phyloP scores from a whole-genome alignment of 495 filamentous ascomycete species.

The Penicillium pulvis region DNA sequence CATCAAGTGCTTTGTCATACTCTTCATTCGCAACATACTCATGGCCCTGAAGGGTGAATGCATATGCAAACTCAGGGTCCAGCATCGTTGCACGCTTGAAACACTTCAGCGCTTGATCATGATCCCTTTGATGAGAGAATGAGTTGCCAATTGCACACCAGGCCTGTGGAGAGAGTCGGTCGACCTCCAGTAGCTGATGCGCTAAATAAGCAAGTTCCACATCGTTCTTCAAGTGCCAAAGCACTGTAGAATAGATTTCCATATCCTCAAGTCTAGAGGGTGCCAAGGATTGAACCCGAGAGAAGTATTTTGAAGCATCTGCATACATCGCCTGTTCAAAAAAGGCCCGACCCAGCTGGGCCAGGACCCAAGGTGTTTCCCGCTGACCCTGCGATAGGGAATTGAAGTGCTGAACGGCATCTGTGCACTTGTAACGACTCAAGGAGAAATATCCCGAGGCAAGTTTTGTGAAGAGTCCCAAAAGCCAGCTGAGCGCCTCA shows the following conservation, averaged over 20 bases:
- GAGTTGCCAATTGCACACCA: conserved; percentile 97
- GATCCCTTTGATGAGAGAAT: conserved; percentile 91
- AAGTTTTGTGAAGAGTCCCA: conserved; percentile 84
- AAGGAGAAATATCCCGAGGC: conserved; percentile 76
- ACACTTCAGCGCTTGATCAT: conserved; percentile 90
- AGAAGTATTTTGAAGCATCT: conserved; percentile 84
- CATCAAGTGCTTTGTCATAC: conserved; percentile 86
- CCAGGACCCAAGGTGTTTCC: conserved; percentile 93
- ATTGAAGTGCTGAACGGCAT: conserved; percentile 71
- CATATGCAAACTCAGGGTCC: conserved; percentile 89
- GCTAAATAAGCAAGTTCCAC: conserved; percentile 88
- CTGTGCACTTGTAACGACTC: conserved; percentile 73
- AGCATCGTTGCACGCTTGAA: conserved; percentile 94
- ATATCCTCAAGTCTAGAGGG: conserved; percentile 86
- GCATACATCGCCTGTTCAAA: conserved; percentile 85
- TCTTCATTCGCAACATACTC: conserved; percentile 97
- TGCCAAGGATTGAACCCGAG: conserved; percentile 69
- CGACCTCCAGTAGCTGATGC: conserved; percentile 82
- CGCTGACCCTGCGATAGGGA: conserved; percentile 72
- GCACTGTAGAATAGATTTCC: conserved; percentile 96
- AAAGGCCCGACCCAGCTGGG: conserved; percentile 84
- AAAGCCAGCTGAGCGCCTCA: conserved; percentile 72
- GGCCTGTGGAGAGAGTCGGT: conserved; percentile 85
- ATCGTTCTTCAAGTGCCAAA: conserved; percentile 94
- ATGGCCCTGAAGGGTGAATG: conserved; percentile 92